phyloP scores from a whole-genome alignment of 2,329 filamentous ascomycete genomes.

The Exophiala viscosa region DNA sequence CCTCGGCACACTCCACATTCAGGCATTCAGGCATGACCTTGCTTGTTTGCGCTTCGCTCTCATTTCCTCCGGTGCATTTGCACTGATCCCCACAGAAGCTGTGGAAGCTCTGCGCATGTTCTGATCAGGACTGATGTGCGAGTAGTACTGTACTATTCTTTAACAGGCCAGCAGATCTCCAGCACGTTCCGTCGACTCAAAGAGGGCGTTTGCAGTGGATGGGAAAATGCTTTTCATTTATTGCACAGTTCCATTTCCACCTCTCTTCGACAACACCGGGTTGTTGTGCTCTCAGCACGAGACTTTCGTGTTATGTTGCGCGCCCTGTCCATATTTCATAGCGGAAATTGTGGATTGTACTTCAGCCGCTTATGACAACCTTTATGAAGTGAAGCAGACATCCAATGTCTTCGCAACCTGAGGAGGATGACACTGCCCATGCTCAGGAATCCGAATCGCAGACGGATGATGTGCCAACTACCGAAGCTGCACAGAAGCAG shows the following conservation, averaged over 20 bases:
- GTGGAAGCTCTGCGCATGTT: background rate
- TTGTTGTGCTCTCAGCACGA: no score
- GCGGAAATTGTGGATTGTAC: no score
- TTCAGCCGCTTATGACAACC: no score
- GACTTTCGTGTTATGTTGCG: no score
- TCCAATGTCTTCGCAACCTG: constrained; percentile 19
- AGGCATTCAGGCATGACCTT: background rate
- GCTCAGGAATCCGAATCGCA: constrained; percentile 44
- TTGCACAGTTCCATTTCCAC: no score
- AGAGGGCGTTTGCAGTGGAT: no score
- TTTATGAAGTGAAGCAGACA: background rate
- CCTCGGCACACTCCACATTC: constrained; percentile 4
- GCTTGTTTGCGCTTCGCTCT: constrained; percentile 1
- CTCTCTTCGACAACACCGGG: no score
- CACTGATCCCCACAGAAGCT: background rate
- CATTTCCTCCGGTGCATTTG: no score
- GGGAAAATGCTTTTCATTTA: no score
- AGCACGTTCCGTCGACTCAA: no score
- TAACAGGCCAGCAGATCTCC: background rate
- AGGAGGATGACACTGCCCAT: constrained; percentile 18
- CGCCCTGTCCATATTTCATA: background rate
- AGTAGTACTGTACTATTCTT: background rate
- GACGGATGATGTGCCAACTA: constrained; percentile 8
- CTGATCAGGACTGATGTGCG: constrained; percentile 2
- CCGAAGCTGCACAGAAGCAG: constrained; percentile 19